Conservation (phyloP, 805 yeast genomes). For the Cyberlindnera maclurae region DNA sequence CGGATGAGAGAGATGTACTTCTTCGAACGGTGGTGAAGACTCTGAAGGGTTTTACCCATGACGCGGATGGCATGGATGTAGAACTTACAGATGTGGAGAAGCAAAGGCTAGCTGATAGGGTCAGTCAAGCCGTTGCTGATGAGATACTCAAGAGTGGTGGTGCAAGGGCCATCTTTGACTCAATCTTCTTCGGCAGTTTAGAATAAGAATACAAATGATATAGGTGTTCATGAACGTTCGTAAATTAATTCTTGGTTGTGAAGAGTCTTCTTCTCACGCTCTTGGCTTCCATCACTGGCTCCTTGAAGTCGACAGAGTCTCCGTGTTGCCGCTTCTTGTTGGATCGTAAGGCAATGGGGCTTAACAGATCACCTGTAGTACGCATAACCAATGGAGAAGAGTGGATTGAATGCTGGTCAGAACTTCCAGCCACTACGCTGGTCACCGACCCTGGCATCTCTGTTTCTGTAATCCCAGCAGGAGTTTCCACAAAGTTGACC, state of each 20-base stretch:
- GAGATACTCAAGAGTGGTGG: conserved; percentile 39
- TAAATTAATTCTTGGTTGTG: neutral
- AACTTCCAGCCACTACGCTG: conserved; percentile 1
- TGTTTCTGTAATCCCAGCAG: conserved; percentile 1
- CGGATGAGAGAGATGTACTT: conserved; percentile 42
- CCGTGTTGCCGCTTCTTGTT: conserved; percentile 13
- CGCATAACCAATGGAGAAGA: conserved; percentile 12
- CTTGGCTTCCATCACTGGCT: conserved; percentile 6
- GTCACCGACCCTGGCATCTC: conserved; percentile 4
- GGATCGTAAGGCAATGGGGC: conserved; percentile 20
- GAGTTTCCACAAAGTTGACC: conserved; percentile 15
- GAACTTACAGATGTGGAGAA: conserved; percentile 30
- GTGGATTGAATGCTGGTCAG: neutral
- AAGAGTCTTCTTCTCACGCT: conserved; percentile 27
- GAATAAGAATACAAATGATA: conserved; percentile 1
- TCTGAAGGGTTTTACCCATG: conserved; percentile 36
- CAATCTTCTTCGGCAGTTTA: conserved; percentile 67
- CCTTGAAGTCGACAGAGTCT: neutral
- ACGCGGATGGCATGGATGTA: conserved; percentile 30
- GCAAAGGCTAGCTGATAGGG: conserved; percentile 42
- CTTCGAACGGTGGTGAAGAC: conserved; percentile 47
- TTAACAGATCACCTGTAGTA: conserved; percentile 12
- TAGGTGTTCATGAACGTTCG: neutral
- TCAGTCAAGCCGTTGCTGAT: conserved; percentile 54
- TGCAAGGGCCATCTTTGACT: conserved; percentile 46